Conservation (phyloP, 192 early-diverging fungal genomes). For the Coemansia sp. region DNA sequence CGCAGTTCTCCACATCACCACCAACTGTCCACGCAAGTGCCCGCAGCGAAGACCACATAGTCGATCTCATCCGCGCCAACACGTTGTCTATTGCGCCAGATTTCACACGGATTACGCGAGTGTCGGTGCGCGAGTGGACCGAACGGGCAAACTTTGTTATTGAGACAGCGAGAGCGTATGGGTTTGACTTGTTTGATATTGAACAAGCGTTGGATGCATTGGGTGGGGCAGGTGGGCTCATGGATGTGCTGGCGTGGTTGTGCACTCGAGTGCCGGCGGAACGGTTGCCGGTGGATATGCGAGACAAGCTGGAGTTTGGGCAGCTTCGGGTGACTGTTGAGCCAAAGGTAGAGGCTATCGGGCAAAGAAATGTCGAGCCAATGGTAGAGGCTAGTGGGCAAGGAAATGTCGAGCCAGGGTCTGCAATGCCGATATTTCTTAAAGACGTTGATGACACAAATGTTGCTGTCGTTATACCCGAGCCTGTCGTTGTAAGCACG, state of each 20-base stretch:
- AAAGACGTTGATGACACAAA: no score
- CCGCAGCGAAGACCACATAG: neutral
- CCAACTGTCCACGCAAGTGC: neutral
- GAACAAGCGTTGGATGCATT: neutral
- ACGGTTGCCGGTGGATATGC: slow-evolving; percentile 31
- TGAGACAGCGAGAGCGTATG: neutral
- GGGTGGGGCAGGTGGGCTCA: neutral
- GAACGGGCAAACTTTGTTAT: neutral
- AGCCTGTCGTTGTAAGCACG: no score
- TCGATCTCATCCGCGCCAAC: neutral
- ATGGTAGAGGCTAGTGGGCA: neutral
- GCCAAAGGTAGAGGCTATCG: neutral
- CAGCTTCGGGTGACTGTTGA: neutral
- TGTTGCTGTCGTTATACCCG: no score
- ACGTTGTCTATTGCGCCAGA: neutral
- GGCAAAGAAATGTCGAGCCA: no score
- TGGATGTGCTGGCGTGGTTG: slow-evolving; percentile 26
- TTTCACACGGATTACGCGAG: neutral
- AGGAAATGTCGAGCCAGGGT: no score
- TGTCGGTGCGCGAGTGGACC: neutral
- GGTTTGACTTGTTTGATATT: neutral
- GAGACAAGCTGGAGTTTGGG: slow-evolving; percentile 32
- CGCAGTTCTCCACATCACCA: neutral
- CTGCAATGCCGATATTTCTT: no score
- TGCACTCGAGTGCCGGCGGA: slow-evolving; percentile 31